Base-by-base conservation (phyloP, 1,139 yeast genomes). In the Candida mesenterica region DNA sequence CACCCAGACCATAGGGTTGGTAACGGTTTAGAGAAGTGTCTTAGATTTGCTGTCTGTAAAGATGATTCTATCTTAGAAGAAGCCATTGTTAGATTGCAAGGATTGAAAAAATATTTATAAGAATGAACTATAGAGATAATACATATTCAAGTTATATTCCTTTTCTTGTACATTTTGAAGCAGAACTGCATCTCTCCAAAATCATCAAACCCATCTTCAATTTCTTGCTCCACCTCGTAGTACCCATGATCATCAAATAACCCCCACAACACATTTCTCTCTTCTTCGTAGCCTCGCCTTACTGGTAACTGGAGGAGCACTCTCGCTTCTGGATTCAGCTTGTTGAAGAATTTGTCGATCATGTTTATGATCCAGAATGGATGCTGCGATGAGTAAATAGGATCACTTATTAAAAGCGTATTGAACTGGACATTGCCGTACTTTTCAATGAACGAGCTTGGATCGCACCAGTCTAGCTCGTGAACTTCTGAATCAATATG, bases 41-140 rank as follows among this genome's bases (percentile, higher is more conserved):
- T 92, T 43, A 79, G 98, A 57, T 90, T 92, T 60, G 97, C 98
- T 12, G 95, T 92, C 13, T 92, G 98, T 70, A 92, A 92, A 65
- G 96, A 85, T 50, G 95, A 92, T 55, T 68, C 66, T 4, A 70
- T 87, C 42, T 72, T 92, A 47, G 79, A 78, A 45, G 88, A 83
- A 46, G 97, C 97, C 1, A 95, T 83, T 14, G 74, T 68, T 40
- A 79, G 90, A 62, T 74, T 92, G 47, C 68, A 74, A 49, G 75
- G 74, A 30, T 73, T 92, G 52, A 83, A 83, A 62, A 64, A 84
- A 36, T 87, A 81, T 34, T 36, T 46, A 28, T 40, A 36, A 25
- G 17, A 12, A 13, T 24, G 13, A 12, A 24, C 12, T 24, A 19
- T 19, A 19, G 6, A 19, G 9, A n/a, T n/a, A n/a, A n/a, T n/a